These are phyloP conservation scores for Kluyveromyces lactis DNA, from an alignment of 805 yeast species.

Conservation along the genomic window DNA sequence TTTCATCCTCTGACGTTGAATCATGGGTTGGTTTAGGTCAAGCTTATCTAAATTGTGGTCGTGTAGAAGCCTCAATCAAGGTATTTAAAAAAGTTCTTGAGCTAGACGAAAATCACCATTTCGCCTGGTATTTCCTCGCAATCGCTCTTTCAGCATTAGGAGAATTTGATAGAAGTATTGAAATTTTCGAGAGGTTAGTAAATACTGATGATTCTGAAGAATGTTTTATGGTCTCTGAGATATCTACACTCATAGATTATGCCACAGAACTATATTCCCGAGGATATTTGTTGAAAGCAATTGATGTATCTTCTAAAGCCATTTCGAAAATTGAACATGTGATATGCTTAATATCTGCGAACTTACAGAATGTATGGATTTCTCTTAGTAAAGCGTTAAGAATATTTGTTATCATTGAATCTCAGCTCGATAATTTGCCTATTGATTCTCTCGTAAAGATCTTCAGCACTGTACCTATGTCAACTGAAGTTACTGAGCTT, in stretches of 20 bases:
- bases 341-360: slow-evolving; percentile 10
- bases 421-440: slow-evolving; percentile 45
- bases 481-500: slow-evolving; percentile 14
- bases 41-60: slow-evolving; percentile 77
- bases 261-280: slow-evolving; percentile 42
- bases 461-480: slow-evolving; percentile 12
- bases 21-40: slow-evolving; percentile 98
- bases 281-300: slow-evolving; percentile 65
- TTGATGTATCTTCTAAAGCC: slow-evolving; percentile 38
- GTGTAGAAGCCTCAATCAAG: slow-evolving; percentile 77
- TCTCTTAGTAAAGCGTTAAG: slow-evolving; percentile 49
- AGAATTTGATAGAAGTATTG: slow-evolving; percentile 55
- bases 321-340: slow-evolving; percentile 28
- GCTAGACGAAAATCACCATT: slow-evolving; percentile 48
- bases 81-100: slow-evolving; percentile 64
- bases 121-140: slow-evolving; percentile 61
- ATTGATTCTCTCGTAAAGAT: slow-evolving; percentile 30
- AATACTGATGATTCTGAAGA: slow-evolving; percentile 39
- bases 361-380: slow-evolving; percentile 59
- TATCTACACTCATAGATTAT: slow-evolving; percentile 48
- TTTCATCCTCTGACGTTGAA: slow-evolving; percentile 55
- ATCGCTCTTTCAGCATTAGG: slow-evolving; percentile 54
- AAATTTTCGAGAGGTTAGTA: slow-evolving; percentile 37
- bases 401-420: slow-evolving; percentile 47
- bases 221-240: slow-evolving; percentile 43